phyloP scores from a whole-genome alignment of 1,284 basidiomycete genomes.

The Sporisorium exsertum region DNA sequence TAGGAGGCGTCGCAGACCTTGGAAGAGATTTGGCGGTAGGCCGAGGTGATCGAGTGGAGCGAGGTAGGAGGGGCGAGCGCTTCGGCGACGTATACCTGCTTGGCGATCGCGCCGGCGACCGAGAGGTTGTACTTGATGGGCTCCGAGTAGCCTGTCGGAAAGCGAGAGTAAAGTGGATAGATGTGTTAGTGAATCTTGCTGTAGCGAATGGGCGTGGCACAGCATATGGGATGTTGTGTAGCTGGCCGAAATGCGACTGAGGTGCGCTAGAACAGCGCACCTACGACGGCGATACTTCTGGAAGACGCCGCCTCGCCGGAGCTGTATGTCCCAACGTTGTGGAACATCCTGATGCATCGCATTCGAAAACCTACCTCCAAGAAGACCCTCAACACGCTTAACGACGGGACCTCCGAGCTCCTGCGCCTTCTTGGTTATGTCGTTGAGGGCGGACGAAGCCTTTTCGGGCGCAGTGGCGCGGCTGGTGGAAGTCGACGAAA shows the following conservation, averaged over 20 bases:
- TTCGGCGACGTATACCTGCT: constrained; percentile 92
- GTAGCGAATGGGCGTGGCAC: not conserved
- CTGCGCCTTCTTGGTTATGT: constrained; percentile 55
- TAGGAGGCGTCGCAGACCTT: constrained; percentile 77
- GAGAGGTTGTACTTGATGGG: constrained; percentile 70
- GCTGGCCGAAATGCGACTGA: not conserved
- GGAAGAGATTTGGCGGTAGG: constrained; percentile 81
- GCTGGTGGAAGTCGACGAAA: constrained; percentile 17
- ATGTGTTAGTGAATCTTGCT: not conserved
- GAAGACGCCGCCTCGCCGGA: not conserved
- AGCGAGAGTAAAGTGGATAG: not conserved
- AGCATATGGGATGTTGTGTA: not conserved
- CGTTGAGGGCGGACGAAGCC: constrained; percentile 37
- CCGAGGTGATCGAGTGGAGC: constrained; percentile 75
- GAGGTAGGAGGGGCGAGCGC: constrained; percentile 84
- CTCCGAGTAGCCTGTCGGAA: constrained; percentile 49
- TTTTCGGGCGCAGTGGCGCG: constrained; percentile 32
- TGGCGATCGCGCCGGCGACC: constrained; percentile 84
- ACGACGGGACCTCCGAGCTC: constrained; percentile 58
- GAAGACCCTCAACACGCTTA: constrained; percentile 53
- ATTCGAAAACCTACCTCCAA: constrained; percentile 56
- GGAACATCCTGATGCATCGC: not conserved
- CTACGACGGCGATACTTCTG: not conserved
- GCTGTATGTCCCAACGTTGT: not conserved
- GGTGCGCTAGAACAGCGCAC: not conserved